phyloP scores from a whole-genome alignment of 768 basidiomycete species.

The Mycena galericulata region DNA sequence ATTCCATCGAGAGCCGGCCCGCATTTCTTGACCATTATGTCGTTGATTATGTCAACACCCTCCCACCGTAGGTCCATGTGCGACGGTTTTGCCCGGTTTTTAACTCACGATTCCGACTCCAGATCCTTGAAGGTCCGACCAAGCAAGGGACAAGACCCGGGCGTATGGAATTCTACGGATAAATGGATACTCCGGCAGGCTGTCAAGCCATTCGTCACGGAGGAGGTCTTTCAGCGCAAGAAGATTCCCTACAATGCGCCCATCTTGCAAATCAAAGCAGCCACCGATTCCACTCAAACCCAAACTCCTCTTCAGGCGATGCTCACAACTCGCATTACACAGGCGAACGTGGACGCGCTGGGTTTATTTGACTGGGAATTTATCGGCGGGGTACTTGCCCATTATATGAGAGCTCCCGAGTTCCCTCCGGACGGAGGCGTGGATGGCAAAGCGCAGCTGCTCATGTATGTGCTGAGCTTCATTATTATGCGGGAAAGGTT shows the following conservation, averaged over 20 bases:
- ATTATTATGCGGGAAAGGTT: constrained; percentile 1
- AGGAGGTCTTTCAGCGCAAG: constrained; percentile 26
- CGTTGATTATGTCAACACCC: constrained; percentile 10
- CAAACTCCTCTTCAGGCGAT: background rate
- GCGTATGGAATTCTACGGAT: constrained; percentile 21
- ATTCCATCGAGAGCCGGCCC: constrained; percentile 26
- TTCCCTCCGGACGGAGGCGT: constrained; percentile 6
- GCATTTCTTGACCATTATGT: constrained; percentile 25
- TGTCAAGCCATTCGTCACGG: constrained; percentile 30
- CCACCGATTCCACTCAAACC: background rate
- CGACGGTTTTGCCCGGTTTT: background rate
- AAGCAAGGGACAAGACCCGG: background rate
- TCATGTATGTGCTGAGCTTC: constrained; percentile 13
- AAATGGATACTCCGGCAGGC: constrained; percentile 32
- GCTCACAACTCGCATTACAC: constrained; percentile 1
- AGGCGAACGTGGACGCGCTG: constrained; percentile 1
- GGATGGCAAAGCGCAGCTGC: constrained; percentile 3
- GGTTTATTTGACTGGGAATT: constrained; percentile 6
- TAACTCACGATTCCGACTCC: background rate
- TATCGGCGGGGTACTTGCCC: background rate
- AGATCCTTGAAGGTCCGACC: constrained; percentile 11
- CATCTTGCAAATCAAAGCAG: background rate
- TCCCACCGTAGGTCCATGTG: constrained; percentile 22
- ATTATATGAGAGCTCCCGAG: background rate
- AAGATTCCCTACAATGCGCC: constrained; percentile 4